Evolutionary conservation across 1,139 yeast genomes (phyloP).

Genomic region (Pneumocystis sp.): DNA sequence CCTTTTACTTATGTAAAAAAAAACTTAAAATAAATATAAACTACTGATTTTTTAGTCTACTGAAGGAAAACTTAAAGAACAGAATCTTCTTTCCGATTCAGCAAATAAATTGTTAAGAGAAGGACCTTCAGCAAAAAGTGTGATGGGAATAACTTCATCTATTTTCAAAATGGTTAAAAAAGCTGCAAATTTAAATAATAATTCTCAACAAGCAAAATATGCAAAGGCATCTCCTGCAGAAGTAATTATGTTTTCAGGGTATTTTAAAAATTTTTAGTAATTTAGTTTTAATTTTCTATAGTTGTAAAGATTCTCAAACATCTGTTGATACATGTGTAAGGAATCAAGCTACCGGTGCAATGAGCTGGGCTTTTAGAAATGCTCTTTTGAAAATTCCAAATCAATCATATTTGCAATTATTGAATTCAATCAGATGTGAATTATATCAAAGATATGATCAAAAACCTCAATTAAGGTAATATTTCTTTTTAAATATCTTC

Average conservation of each 20-base stretch:
- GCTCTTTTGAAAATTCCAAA: conserved; percentile 53
- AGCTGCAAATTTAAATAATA: conserved; percentile 34
- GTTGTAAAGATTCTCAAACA: conserved; percentile 8
- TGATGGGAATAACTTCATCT: conserved; percentile 51
- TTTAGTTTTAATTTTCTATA: conserved; percentile 9
- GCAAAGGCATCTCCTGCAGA: conserved; percentile 78
- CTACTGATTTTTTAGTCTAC: conserved; percentile 35
- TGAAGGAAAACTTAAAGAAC: conserved; percentile 80
- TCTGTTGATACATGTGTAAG: conserved; percentile 8
- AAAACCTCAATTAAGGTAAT: not conserved
- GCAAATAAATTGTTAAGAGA: conserved; percentile 64
- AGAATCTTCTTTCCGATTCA: conserved; percentile 71
- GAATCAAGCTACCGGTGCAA: conserved; percentile 72
- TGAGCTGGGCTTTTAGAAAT: conserved; percentile 77
- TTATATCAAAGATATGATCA: not conserved
- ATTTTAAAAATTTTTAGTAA: conserved; percentile 61
- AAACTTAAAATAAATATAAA: not conserved
- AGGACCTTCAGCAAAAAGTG: conserved; percentile 42
- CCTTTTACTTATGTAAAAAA: conserved; percentile 50
- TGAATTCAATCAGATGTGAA: conserved; percentile 65
- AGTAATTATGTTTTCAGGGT: conserved; percentile 72
- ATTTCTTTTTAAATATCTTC: not conserved
- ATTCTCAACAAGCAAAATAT: conserved; percentile 33
- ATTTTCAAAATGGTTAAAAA: conserved; percentile 36
- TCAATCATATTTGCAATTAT: conserved; percentile 61